phyloP scores from a whole-genome alignment of 2,329 filamentous ascomycete genomes.

The Botrytis pseudocinerea region DNA sequence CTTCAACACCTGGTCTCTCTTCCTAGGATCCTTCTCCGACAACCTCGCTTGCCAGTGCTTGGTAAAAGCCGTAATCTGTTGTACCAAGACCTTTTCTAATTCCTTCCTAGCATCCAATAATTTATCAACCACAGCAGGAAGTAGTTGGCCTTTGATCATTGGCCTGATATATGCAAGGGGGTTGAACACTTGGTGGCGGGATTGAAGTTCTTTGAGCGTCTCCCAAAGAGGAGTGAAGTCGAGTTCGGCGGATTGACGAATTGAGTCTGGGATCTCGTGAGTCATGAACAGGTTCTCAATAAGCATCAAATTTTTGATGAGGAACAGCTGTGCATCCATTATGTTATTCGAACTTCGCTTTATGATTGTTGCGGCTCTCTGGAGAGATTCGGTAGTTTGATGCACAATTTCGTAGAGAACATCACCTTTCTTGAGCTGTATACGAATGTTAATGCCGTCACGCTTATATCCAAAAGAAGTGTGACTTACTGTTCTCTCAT shows the following conservation, averaged over 20 bases:
- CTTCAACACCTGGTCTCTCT: conserved; percentile 50
- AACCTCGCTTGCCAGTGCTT: conserved; percentile 56
- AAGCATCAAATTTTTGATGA: conserved; percentile 91
- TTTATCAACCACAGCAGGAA: conserved; percentile 44
- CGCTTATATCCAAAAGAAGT: not conserved
- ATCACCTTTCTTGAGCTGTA: conserved; percentile 45
- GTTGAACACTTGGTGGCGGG: conserved; percentile 54
- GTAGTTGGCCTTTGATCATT: conserved; percentile 45
- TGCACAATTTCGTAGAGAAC: conserved; percentile 81
- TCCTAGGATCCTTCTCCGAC: conserved; percentile 47
- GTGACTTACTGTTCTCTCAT: conserved; percentile 39
- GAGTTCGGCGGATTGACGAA: conserved; percentile 54
- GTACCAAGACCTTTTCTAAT: conserved; percentile 61
- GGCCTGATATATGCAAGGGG: conserved; percentile 47
- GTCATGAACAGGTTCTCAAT: conserved; percentile 95
- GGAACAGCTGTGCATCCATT: conserved; percentile 82
- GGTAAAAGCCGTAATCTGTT: conserved; percentile 64
- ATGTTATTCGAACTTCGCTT: conserved; percentile 57
- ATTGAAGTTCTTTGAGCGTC: conserved; percentile 52
- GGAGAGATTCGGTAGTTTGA: conserved; percentile 81
- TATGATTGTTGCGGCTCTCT: conserved; percentile 72
- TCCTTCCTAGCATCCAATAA: conserved; percentile 63
- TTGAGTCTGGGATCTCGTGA: conserved; percentile 79
- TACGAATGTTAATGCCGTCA: conserved; percentile 28
- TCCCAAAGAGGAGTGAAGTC: conserved; percentile 68